A percentile compares a stretch with the other conserved stretches of the same genome.
phyloP scores from a whole-genome alignment of 2,329 filamentous ascomycete species.

The Xylariaceae sp. region DNA sequence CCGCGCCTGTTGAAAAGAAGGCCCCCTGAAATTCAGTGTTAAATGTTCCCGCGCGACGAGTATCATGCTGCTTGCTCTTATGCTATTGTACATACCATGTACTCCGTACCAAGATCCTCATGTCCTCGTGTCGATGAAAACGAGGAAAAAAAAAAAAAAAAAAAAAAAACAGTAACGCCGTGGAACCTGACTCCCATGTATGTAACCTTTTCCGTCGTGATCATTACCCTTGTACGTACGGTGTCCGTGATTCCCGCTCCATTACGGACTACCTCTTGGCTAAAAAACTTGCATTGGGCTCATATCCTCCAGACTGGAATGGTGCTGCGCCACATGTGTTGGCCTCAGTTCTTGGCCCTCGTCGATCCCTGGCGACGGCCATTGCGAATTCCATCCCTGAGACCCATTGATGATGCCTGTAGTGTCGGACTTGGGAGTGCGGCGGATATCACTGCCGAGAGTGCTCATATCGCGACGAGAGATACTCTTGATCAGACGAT shows the following conservation, averaged over 20 bases:
- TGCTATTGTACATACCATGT: neutral
- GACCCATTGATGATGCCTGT: constrained; percentile 6
- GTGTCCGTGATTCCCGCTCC: neutral
- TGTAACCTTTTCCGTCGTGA: constrained; percentile 9
- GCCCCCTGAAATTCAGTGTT: constrained; percentile 2
- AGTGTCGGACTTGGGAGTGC: constrained; percentile 11
- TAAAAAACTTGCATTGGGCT: constrained; percentile 9
- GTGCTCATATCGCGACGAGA: constrained; percentile 9
- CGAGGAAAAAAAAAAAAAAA: neutral
- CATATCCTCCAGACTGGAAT: constrained; percentile 15
- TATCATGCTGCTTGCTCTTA: neutral
- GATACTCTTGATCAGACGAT: constrained; percentile 31
- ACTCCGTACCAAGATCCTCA: neutral
- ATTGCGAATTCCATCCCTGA: constrained; percentile 10
- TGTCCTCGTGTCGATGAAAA: neutral
- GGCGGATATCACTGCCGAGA: constrained; percentile 15
- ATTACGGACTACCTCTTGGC: no score
- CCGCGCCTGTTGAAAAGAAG: neutral
- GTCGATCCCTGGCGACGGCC: constrained; percentile 4
- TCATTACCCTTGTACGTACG: constrained; percentile 7
- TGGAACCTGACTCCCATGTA: constrained; percentile 1
- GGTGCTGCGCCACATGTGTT: constrained; percentile 11
- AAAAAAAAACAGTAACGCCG: neutral
- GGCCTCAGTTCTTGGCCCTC: constrained; percentile 15
- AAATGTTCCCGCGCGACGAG: neutral